These are phyloP conservation scores for Stevia rebaudiana DNA, from an alignment of 140 eudicot genomes.

Conservation along the genomic window DNA sequence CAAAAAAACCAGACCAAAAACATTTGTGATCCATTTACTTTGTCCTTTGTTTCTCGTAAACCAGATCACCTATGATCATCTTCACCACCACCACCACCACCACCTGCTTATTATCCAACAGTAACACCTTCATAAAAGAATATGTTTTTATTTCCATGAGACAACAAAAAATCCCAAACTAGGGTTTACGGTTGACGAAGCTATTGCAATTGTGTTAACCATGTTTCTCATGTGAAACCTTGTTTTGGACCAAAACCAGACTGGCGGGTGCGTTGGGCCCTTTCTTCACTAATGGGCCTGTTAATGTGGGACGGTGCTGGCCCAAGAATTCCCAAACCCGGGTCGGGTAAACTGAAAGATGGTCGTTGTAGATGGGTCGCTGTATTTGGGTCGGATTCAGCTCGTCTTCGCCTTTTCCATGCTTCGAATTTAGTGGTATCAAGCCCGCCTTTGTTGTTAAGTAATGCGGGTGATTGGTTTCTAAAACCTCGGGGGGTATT, in stretches of 20 bases:
- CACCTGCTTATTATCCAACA: slow-evolving; percentile 21
- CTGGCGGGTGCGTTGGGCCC: slow-evolving; percentile 54
- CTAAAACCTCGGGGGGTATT: slow-evolving; percentile 36
- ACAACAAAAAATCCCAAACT: slow-evolving; percentile 27
- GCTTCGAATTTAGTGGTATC: slow-evolving; percentile 79
- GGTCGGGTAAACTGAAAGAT: slow-evolving; percentile 38
- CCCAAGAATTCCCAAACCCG: slow-evolving; percentile 81
- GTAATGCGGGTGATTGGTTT: slow-evolving; percentile 40
- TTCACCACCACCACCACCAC: slow-evolving; percentile 21
- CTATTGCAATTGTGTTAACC: not conserved
- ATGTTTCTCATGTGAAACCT: slow-evolving; percentile 44
- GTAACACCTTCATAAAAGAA: slow-evolving; percentile 25
- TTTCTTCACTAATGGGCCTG: slow-evolving; percentile 45
- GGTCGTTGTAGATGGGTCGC: slow-evolving; percentile 40
- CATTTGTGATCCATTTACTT: slow-evolving; percentile 19
- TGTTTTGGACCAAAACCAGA: slow-evolving; percentile 51
- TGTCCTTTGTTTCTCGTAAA: slow-evolving; percentile 24
- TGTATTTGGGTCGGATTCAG: slow-evolving; percentile 47
- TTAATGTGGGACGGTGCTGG: slow-evolving; percentile 59
- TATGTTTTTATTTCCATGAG: slow-evolving; percentile 30
- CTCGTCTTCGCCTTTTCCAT: slow-evolving; percentile 74
- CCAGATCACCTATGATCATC: slow-evolving; percentile 18
- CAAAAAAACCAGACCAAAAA: slow-evolving; percentile 11
- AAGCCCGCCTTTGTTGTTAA: slow-evolving; percentile 35
- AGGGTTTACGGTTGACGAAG: slow-evolving; percentile 24